These are phyloP conservation scores for Grammothele lineata DNA, from an alignment of 768 basidiomycete genomes.

Conservation along the genomic window DNA sequence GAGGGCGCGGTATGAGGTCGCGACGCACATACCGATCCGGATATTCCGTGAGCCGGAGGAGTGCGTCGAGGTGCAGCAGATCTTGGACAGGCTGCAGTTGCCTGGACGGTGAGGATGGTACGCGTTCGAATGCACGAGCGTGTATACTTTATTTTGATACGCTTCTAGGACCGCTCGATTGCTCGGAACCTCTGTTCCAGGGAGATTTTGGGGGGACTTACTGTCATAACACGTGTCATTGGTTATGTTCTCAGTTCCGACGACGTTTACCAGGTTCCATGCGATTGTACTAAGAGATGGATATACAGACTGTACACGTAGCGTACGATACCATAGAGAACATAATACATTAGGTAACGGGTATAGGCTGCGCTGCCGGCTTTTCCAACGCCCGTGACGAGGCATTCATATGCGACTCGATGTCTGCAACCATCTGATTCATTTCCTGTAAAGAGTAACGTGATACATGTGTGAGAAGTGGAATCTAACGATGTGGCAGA, in stretches of 20 bases:
- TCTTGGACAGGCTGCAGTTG: constrained; percentile 11
- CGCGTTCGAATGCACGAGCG: not conserved
- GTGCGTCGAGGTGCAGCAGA: constrained; percentile 55
- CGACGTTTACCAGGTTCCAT: not conserved
- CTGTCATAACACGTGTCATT: too few relatives aligned
- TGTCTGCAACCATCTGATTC: constrained; percentile 17
- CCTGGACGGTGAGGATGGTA: not conserved
- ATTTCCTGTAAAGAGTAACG: constrained; percentile 17
- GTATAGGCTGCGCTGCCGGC: constrained; percentile 13
- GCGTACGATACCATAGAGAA: constrained; percentile 9
- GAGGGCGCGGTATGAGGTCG: constrained; percentile 56
- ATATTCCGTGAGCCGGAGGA: constrained; percentile 67
- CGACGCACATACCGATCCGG: constrained; percentile 51
- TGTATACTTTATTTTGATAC: too few relatives aligned
- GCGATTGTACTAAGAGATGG: not conserved
- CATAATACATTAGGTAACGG: constrained; percentile 16
- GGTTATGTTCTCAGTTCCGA: too few relatives aligned
- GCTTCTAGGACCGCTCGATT: too few relatives aligned
- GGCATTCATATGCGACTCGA: constrained; percentile 9
- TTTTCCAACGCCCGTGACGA: constrained; percentile 4
- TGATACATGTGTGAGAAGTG: not conserved
- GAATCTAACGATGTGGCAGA: not conserved
- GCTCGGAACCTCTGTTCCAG: not conserved
- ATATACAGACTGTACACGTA: constrained; percentile 15
- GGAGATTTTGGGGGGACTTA: not conserved